phyloP scores from a whole-genome alignment of 169 alveolate species.

The Plasmodium gonderi region DNA sequence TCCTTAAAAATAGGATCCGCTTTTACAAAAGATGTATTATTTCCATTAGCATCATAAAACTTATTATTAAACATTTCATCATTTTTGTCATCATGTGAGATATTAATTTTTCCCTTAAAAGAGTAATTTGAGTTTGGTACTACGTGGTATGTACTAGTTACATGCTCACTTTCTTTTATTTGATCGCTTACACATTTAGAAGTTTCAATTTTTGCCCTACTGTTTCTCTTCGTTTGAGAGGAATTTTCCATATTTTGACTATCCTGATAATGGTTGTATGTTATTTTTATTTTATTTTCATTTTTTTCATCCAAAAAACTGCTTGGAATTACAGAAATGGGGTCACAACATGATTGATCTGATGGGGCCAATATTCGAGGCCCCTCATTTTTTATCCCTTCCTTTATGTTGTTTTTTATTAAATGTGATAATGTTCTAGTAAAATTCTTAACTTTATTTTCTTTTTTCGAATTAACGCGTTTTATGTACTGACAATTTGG shows the following conservation, averaged over 20 bases:
- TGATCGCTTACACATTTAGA: neutral
- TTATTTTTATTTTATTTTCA: conserved; percentile 10
- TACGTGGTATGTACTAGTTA: neutral
- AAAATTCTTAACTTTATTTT: neutral
- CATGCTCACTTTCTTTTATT: neutral
- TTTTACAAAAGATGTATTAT: neutral
- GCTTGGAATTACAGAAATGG: conserved; percentile 8
- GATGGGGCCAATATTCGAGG: neutral
- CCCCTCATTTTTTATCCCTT: neutral
- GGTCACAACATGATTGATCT: neutral
- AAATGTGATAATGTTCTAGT: neutral
- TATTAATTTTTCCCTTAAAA: conserved; percentile 2
- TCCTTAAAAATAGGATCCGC: neutral
- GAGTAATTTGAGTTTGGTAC: conserved; percentile 13
- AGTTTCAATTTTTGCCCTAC: neutral
- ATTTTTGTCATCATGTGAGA: neutral
- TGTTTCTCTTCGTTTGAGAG: neutral
- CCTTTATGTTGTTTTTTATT: neutral
- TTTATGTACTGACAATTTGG: neutral
- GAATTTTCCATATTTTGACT: neutral
- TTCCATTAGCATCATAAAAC: neutral
- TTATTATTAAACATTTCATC: neutral
- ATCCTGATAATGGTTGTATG: neutral
- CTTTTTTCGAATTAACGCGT: neutral
- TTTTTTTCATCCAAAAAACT: neutral